Base-by-base conservation (phyloP, 202 grass and related monocot genomes). In the Bolboschoenoplectus hybrid region DNA sequence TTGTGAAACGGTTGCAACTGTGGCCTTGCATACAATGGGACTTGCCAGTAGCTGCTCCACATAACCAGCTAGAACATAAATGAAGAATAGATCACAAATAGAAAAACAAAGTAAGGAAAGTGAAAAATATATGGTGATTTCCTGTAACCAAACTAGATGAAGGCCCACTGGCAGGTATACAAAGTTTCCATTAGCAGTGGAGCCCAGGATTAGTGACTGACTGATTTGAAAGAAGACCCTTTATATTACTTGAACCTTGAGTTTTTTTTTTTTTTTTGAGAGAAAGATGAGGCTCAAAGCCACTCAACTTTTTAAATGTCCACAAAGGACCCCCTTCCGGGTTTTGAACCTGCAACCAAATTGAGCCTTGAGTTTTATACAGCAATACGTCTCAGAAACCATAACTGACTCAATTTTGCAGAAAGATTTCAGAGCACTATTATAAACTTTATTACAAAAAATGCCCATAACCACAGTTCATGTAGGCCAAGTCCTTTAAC, bases 31-130 rank as follows among this genome's bases (percentile, higher is more conserved):
- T 90, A 16, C 2, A n/a, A 67, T 94, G 94, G 0, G 1, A 4
- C 0, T 0, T 0, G 17, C 89, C 88, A 7, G 86, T 90, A 17
- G 91, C 85, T 3, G 41, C 88, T 19, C 95, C 95, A 85, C 95
- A 97, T 81, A 90, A 82, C 92, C 92, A 97, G 9, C 95, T 94
- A 81, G 43, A 85, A 60, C 56, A 50, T 55, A 88, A 44, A 63
- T 16, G 40, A 46, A 67, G n/a, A 34, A 64, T 32, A 63, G 38
- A 66, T 64, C 32, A 34, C 8, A 67, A 38, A 50, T 16, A 83
- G 44, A 67, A 17, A 67, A 49, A 43, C 55, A 60, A 82, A 63
- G 38, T 61, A 56, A 41, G 51, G 67, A 39, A 83, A 50, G 43
- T 50, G 17, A 67, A 50, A 26, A 68, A 67, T 39, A 67, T 35